Evolutionary conservation across 352 stramenopile species (phyloP).

Genomic region (Phytophthora palmivora): DNA sequence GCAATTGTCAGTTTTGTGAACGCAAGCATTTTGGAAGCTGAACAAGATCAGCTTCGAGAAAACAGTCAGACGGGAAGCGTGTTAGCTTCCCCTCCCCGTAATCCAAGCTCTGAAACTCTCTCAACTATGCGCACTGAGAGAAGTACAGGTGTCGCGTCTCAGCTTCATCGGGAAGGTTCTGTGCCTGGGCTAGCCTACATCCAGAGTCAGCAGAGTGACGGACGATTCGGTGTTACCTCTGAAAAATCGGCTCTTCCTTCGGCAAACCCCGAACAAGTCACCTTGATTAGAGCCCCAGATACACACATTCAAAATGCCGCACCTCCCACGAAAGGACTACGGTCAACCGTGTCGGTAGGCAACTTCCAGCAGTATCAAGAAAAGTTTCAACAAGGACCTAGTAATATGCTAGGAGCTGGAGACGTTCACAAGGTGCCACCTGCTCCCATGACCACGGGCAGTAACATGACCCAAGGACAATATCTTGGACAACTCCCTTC

Average conservation of each 20-base stretch:
- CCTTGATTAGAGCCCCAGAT: conserved; percentile 30
- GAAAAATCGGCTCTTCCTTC: conserved; percentile 15
- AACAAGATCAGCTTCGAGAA: conserved; percentile 57
- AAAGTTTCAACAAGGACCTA: conserved; percentile 41
- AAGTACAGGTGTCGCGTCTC: conserved; percentile 9
- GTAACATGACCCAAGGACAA: conserved; percentile 26
- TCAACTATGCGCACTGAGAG: conserved; percentile 24
- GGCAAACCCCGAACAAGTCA: conserved; percentile 26
- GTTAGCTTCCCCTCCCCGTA: conserved; percentile 37
- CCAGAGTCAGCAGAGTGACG: conserved; percentile 30
- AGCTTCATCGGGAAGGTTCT: conserved; percentile 52
- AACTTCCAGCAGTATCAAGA: conserved; percentile 81
- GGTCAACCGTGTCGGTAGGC: conserved; percentile 71
- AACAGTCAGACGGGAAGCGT: conserved; percentile 36
- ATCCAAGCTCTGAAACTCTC: conserved; percentile 22
- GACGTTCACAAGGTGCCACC: conserved; percentile 14
- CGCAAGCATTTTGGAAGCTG: conserved; percentile 56
- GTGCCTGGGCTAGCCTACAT: conserved; percentile 32
- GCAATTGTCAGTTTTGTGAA: conserved; percentile 73
- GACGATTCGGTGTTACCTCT: conserved; percentile 5
- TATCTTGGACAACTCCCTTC: conserved; percentile 29
- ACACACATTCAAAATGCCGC: conserved; percentile 20
- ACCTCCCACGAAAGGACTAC: conserved; percentile 38
- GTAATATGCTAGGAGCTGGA: conserved; percentile 9
- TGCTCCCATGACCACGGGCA: conserved; percentile 23